These are phyloP conservation scores for Euryodendron excelsum DNA, from an alignment of 148 eudicot genomes.

Conservation along the genomic window DNA sequence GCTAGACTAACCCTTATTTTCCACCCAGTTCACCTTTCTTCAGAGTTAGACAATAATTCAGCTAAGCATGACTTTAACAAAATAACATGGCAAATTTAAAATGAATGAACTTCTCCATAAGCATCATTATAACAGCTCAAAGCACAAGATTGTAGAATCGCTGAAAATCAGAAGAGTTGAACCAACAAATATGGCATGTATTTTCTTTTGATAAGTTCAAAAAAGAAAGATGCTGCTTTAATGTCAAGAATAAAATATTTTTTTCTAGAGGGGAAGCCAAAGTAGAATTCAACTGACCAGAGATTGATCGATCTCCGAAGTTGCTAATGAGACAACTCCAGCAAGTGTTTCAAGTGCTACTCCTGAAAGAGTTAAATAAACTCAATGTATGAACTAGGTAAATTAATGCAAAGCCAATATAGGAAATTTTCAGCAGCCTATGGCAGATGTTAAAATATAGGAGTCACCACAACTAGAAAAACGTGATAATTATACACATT, in stretches of 20 bases:
- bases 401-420: neutral
- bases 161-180: neutral
- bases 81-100: neutral
- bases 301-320: conserved; percentile 69
- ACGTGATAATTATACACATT: neutral
- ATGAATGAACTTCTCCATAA: neutral
- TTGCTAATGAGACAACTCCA: conserved; percentile 74
- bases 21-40: neutral
- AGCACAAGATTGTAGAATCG: neutral
- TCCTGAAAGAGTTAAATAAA: conserved; percentile 46
- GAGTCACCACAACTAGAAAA: neutral
- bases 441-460: neutral
- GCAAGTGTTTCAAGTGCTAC: conserved; percentile 84
- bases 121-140: neutral
- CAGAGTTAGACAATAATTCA: neutral
- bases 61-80: too few relatives aligned
- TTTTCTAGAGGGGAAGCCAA: neutral
- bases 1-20: neutral
- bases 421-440: neutral
- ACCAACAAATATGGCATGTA: neutral
- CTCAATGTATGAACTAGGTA: neutral
- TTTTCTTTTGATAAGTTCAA: neutral
- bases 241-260: neutral
- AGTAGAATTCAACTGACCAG: conserved; percentile 45
- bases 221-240: neutral